Evolutionary conservation across 148 eudicot genomes (phyloP).

Genomic region (Diospyros kaki): DNA sequence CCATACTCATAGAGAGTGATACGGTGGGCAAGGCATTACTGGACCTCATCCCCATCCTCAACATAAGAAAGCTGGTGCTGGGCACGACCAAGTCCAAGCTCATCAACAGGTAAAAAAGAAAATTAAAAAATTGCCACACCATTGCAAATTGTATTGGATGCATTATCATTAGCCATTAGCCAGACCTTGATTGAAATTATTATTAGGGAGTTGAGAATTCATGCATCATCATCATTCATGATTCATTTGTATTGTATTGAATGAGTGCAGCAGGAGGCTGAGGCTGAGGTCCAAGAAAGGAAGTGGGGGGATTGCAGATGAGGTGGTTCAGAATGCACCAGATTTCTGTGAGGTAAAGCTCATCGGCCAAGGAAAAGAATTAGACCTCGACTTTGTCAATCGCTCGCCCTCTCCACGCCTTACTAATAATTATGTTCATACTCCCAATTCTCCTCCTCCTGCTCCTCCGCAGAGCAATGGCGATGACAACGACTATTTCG

Average conservation of each 20-base stretch:
- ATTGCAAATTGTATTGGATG: too few species aligned
- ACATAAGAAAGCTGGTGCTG: slow-evolving; percentile 56
- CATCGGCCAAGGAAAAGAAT: slow-evolving; percentile 68
- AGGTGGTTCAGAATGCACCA: slow-evolving; percentile 49
- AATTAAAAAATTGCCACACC: too few species aligned
- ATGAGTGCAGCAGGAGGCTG: slow-evolving; percentile 12
- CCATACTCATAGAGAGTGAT: slow-evolving; percentile 80
- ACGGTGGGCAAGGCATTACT: slow-evolving; percentile 54
- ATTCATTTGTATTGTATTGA: too few species aligned
- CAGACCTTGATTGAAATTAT: too few species aligned
- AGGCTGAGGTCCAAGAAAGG: slow-evolving; percentile 52
- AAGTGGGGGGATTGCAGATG: slow-evolving; percentile 46
- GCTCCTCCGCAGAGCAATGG: too few species aligned
- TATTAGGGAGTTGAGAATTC: too few species aligned
- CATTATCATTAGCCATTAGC: too few species aligned
- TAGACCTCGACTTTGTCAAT: slow-evolving; percentile 4
- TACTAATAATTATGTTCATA: neutral
- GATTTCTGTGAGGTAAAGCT: slow-evolving; percentile 55
- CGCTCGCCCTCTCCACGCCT: slow-evolving; percentile 9
- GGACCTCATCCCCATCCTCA: slow-evolving; percentile 73
- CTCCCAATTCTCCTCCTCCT: neutral
- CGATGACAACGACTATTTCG: slow-evolving; percentile 13
- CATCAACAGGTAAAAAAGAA: too few species aligned
- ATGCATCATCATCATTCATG: too few species aligned
- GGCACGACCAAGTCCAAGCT: slow-evolving; percentile 63